These are phyloP conservation scores for Voacanga thouarsii DNA, from an alignment of 257 asterid genomes.

Conservation along the genomic window DNA sequence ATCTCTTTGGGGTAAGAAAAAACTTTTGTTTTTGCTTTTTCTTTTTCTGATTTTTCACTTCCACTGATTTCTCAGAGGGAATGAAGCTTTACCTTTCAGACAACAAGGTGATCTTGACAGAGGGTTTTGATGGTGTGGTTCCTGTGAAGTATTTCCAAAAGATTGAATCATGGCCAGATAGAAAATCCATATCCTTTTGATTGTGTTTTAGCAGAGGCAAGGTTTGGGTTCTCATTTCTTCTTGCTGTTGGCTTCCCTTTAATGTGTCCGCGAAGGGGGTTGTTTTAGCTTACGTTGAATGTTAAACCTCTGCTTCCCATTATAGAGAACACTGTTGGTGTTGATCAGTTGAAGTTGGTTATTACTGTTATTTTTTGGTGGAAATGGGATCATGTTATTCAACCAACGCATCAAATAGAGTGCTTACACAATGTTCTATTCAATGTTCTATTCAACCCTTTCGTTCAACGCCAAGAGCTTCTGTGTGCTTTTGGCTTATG, in stretches of 20 bases:
- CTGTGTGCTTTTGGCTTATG: too few species aligned
- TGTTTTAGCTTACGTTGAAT: background rate
- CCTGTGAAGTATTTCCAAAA: slow-evolving; percentile 69
- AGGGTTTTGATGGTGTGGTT: slow-evolving; percentile 83
- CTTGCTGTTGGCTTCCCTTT: background rate
- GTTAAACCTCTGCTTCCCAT: background rate
- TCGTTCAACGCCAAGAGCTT: too few species aligned
- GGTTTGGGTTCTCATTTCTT: background rate
- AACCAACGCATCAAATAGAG: too few species aligned
- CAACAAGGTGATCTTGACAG: slow-evolving; percentile 82
- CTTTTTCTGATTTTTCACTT: slow-evolving; percentile 17
- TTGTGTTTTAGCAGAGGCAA: background rate
- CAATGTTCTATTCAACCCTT: too few species aligned
- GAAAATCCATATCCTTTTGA: slow-evolving; percentile 49
- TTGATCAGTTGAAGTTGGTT: background rate
- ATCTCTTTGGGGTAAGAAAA: background rate
- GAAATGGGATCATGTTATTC: too few species aligned
- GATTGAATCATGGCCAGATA: slow-evolving; percentile 86
- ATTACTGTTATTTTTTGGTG: too few species aligned
- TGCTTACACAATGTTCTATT: too few species aligned
- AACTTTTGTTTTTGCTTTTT: slow-evolving; percentile 14
- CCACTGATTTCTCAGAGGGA: slow-evolving; percentile 52
- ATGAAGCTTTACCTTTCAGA: slow-evolving; percentile 88
- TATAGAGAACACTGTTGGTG: background rate
- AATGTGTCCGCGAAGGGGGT: background rate